phyloP scores from a whole-genome alignment of 1,284 basidiomycete genomes.

The Ceratobasidium sp. region DNA sequence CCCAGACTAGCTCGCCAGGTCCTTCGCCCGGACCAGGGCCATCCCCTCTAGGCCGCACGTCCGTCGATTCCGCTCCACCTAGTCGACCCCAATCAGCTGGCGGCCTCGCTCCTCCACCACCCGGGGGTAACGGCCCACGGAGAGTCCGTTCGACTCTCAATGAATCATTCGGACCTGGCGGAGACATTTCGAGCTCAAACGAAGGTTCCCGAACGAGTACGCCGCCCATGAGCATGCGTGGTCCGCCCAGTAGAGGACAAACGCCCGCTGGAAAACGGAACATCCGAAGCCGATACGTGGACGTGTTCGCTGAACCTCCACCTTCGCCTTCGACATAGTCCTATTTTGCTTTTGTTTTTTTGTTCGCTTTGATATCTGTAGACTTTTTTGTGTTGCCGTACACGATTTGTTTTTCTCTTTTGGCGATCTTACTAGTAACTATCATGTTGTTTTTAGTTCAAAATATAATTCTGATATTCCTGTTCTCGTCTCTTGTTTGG shows the following conservation, averaged over 20 bases:
- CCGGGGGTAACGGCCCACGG: constrained; percentile 60
- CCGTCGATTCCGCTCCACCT: constrained; percentile 60
- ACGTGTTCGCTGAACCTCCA: constrained; percentile 71
- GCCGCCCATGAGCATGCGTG: constrained; percentile 65
- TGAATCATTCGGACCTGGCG: constrained; percentile 51
- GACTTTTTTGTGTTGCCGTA: constrained; percentile 34
- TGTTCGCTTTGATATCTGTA: constrained; percentile 37
- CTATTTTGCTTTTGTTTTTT: constrained; percentile 46
- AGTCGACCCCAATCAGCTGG: constrained; percentile 73
- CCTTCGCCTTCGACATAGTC: constrained; percentile 48
- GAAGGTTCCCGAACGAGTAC: constrained; percentile 52
- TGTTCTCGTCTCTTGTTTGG: neutral
- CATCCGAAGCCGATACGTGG: constrained; percentile 85
- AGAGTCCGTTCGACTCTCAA: constrained; percentile 74
- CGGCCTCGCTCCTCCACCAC: constrained; percentile 67
- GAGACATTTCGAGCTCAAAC: constrained; percentile 62
- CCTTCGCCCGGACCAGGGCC: constrained; percentile 57
- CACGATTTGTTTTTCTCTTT: constrained; percentile 50
- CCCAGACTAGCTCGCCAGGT: constrained; percentile 85
- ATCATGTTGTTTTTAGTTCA: constrained; percentile 55
- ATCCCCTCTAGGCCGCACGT: constrained; percentile 54
- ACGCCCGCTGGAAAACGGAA: constrained; percentile 73
- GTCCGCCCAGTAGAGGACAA: neutral
- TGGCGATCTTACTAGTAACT: constrained; percentile 24
- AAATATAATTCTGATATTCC: constrained; percentile 56